Evolutionary conservation across 345 rosid genomes (phyloP), one percentile per base, ranked within the genome.

Genomic region (Citrus australasica): DNA sequence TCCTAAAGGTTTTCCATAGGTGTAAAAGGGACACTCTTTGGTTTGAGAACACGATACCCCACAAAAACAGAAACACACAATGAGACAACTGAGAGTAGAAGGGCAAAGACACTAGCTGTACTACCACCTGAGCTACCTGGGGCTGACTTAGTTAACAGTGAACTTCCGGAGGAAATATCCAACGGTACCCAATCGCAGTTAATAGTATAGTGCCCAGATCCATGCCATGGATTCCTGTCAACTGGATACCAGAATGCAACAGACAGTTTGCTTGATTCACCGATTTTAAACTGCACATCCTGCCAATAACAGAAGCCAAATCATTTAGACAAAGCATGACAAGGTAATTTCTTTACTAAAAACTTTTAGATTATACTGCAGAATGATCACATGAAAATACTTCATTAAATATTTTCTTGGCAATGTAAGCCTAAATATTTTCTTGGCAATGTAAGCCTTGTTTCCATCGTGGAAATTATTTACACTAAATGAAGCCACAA

Each of bases 181-280:
- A 96, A 55, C 4, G 89, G 83, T 28, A 88, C 80, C 99, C 99
- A 96, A 69, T 91, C 92, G 67, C 99, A 96, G 86, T 86, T 86
- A 64, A 92, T 83, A n/a, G 95, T 81, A 80, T 89, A 96, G 83
- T 96, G 99, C 27, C 90, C 94, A 13, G 98, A 91, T 65, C 94
- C 93, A 48, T 89, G 93, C 99, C 99, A 96, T 10, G 92, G 84
- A 32, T 85, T 90, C 81, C 90, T 89, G 8, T 89, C 91, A 24
- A 83, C 88, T 16, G 99, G 98, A 84, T 94, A 96, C 99, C 99
- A 94, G 88, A 92, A 92, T 79, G 95, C 98, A 62, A 83, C 97
- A 8, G 98, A 84, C 92, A 94, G 89, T 84, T 91, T 91, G 86
- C 91, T 85, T 0, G 88, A 74, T 73, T 85, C 85, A 1, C 95